Evolutionary conservation across 371 early-diverging fungal genomes (phyloP).

Genomic region (Mortierella sp.): DNA sequence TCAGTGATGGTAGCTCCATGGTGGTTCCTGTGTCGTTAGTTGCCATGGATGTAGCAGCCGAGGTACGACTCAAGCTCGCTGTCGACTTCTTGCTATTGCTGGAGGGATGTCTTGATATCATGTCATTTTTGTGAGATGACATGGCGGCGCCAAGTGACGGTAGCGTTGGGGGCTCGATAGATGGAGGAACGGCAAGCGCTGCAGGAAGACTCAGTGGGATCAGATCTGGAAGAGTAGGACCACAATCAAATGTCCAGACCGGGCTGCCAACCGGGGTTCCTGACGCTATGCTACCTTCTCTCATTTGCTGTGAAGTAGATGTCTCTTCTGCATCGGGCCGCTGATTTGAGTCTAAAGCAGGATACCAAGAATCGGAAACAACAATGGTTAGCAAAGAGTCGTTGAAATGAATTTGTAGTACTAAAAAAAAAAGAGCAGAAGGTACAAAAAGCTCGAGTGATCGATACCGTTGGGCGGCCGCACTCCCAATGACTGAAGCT

Average conservation of each 20-base stretch:
- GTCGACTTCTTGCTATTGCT: too few relatives aligned
- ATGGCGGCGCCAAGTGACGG: slow-evolving; percentile 31
- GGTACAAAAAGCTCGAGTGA: background rate
- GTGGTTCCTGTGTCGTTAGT: background rate
- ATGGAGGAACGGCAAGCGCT: background rate
- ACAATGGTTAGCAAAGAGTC: too few relatives aligned
- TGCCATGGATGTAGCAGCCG: too few relatives aligned
- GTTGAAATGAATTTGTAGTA: background rate
- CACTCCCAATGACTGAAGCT: slow-evolving; percentile 12
- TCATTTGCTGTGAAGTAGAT: background rate
- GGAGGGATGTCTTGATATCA: too few relatives aligned
- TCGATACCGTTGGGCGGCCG: slow-evolving; percentile 7
- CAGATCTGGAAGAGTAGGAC: slow-evolving; percentile 33
- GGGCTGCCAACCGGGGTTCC: slow-evolving; percentile 30
- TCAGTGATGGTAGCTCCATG: too few relatives aligned
- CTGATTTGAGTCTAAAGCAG: background rate
- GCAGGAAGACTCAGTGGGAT: background rate
- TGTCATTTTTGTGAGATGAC: slow-evolving; percentile 20
- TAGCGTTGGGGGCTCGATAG: slow-evolving; percentile 25
- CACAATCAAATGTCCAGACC: slow-evolving; percentile 45
- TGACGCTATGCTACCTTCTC: background rate
- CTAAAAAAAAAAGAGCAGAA: background rate
- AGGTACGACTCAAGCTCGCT: too few relatives aligned
- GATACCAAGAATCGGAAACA: background rate
- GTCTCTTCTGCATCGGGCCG: background rate